A percentile compares a stretch with the other conserved stretches of the same genome.
Evolutionary conservation across 2,329 filamentous ascomycete genomes (phyloP).

Genomic region (Rhynchosporium graminicola): DNA sequence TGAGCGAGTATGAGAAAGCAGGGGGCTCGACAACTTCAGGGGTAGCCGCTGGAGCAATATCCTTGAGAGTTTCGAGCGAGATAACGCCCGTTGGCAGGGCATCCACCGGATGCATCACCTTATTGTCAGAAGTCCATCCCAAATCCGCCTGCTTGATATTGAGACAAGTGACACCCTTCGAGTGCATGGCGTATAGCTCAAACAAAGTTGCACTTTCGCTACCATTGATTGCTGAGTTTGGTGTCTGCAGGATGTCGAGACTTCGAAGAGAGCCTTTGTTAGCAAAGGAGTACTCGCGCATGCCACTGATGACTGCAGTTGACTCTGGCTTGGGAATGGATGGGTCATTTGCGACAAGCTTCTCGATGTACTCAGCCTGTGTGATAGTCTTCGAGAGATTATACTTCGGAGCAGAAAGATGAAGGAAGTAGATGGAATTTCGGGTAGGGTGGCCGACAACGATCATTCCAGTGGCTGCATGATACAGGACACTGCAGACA

Average conservation of each 20-base stretch:
- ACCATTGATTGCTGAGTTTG: conserved; percentile 61
- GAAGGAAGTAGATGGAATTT: conserved; percentile 96
- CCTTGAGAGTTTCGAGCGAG: conserved; percentile 64
- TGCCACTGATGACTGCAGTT: conserved; percentile 94
- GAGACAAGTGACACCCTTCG: conserved; percentile 90
- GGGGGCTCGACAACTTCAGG: conserved; percentile 26
- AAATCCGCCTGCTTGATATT: conserved; percentile 85
- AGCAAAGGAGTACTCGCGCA: conserved; percentile 90
- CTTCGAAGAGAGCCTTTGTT: conserved; percentile 86
- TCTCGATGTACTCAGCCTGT: conserved; percentile 85
- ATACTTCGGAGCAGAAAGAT: conserved; percentile 92
- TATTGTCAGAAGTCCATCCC: conserved; percentile 89
- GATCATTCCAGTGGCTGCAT: conserved; percentile 88
- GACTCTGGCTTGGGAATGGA: conserved; percentile 83
- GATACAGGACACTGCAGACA: conserved; percentile 96
- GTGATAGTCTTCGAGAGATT: conserved; percentile 74
- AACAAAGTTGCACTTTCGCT: conserved; percentile 75
- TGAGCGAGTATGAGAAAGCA: conserved; percentile 26
- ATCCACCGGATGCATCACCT: conserved; percentile 77
- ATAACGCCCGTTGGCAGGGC: conserved; percentile 74
- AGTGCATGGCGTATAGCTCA: conserved; percentile 96
- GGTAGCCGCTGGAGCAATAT: conserved; percentile 40
- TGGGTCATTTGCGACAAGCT: conserved; percentile 70
- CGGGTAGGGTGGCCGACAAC: conserved; percentile 93
- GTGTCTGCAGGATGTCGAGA: conserved; percentile 79